A percentile compares a stretch with the other conserved stretches of the same genome.
These are phyloP conservation scores for Rhodotorula babjevae DNA, from an alignment of 768 basidiomycete species.

Conservation along the genomic window DNA sequence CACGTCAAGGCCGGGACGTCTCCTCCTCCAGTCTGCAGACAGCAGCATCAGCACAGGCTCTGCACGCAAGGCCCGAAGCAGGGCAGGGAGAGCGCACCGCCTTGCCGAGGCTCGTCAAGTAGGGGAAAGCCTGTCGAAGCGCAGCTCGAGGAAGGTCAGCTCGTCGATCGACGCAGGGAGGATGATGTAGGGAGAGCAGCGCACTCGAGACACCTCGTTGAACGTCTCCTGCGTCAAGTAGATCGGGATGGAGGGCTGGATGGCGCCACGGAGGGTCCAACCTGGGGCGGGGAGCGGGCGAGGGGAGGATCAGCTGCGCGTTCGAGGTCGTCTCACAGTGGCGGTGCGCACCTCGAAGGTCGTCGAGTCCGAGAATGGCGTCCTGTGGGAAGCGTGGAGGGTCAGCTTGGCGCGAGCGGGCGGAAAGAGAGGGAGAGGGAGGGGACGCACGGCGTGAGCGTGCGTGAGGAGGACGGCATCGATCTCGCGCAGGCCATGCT, in stretches of 20 bases:
- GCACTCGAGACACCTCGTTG: slow-evolving; percentile 56
- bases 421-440: not conserved
- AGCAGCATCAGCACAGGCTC: not conserved
- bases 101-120: slow-evolving; percentile 68
- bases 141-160: not conserved
- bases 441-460: slow-evolving; percentile 61
- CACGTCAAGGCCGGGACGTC: slow-evolving; percentile 78
- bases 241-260: slow-evolving; percentile 69
- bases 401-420: not conserved
- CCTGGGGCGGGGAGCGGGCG: slow-evolving; percentile 48
- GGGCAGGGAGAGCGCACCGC: slow-evolving; percentile 53
- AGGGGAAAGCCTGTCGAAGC: slow-evolving; percentile 69
- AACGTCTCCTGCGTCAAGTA: slow-evolving; percentile 67
- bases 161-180: too few relatives aligned
- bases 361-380: slow-evolving; percentile 86
- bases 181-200: not conserved
- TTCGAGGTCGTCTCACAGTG: not conserved
- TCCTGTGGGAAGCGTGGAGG: slow-evolving; percentile 44
- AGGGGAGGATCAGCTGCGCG: not conserved
- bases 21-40: slow-evolving; percentile 46
- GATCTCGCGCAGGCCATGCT: slow-evolving; percentile 65
- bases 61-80: too few relatives aligned
- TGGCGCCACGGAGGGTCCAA: slow-evolving; percentile 65
- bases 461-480: slow-evolving; percentile 78
- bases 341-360: slow-evolving; percentile 63